Conservation (phyloP, 805 yeast genomes). For the Metschnikowia lochheadii region DNA sequence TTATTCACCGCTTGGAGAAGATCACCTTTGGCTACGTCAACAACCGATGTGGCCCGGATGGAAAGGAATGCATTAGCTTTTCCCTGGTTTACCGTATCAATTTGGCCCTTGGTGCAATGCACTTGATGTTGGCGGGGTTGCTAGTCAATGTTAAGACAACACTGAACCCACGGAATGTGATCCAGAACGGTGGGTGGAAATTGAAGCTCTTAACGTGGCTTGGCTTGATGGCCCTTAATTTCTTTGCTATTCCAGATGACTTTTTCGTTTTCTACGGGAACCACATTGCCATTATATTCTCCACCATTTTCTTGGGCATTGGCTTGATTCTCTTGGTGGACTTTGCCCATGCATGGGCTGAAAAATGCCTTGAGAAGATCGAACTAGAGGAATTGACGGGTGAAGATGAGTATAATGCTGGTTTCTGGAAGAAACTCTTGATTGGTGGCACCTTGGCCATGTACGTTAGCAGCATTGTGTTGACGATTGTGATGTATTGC, state of each 20-base stretch:
- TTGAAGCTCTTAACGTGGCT: slow-evolving; percentile 62
- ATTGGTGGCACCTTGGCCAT: slow-evolving; percentile 83
- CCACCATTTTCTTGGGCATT: slow-evolving; percentile 80
- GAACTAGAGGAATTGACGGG: slow-evolving; percentile 66
- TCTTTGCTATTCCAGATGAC: slow-evolving; percentile 72
- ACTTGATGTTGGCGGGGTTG: slow-evolving; percentile 62
- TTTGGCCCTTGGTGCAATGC: slow-evolving; percentile 80
- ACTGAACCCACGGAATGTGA: slow-evolving; percentile 66
- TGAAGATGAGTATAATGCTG: slow-evolving; percentile 44
- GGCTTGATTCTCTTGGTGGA: slow-evolving; percentile 90
- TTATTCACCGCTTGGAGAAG: slow-evolving; percentile 67
- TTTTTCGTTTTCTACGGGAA: slow-evolving; percentile 91
- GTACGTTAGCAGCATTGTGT: slow-evolving; percentile 69
- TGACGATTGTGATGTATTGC: slow-evolving; percentile 76
- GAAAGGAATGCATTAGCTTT: slow-evolving; percentile 79
- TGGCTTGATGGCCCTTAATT: slow-evolving; percentile 54
- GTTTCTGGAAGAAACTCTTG: slow-evolving; percentile 74
- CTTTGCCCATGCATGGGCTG: slow-evolving; percentile 99
- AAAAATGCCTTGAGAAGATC: slow-evolving; percentile 84
- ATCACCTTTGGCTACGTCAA: slow-evolving; percentile 67
- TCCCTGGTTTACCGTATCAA: slow-evolving; percentile 91
- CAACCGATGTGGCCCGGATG: slow-evolving; percentile 64
- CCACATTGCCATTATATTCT: slow-evolving; percentile 77
- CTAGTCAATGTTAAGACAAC: slow-evolving; percentile 76
- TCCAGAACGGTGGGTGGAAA: slow-evolving; percentile 94